phyloP scores from a whole-genome alignment of 768 basidiomycete species.

The Rhodocollybia butyracea region DNA sequence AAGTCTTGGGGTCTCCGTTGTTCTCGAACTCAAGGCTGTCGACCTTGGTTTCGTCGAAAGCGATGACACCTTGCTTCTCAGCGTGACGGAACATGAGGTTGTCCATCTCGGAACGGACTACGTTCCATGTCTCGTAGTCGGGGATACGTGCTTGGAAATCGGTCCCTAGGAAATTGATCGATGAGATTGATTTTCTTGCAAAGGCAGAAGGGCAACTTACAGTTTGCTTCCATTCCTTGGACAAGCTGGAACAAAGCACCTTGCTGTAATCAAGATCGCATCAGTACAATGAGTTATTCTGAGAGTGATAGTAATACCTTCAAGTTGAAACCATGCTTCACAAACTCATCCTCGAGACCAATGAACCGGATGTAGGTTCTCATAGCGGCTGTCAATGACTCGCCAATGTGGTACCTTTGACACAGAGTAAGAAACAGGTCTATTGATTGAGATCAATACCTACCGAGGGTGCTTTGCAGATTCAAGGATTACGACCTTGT shows the following conservation, averaged over 20 bases:
- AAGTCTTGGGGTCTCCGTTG: slow-evolving; percentile 16
- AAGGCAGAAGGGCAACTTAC: too few species aligned
- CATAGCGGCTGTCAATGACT: slow-evolving; percentile 57
- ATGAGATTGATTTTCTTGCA: too few species aligned
- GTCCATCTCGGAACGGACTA: slow-evolving; percentile 63
- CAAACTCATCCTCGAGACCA: slow-evolving; percentile 50
- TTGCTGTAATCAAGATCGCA: slow-evolving; percentile 43
- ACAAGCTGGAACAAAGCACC: slow-evolving; percentile 60
- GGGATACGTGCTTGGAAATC: slow-evolving; percentile 54
- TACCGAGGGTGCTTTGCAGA: slow-evolving; percentile 21
- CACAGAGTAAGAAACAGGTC: background rate
- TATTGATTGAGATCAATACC: background rate
- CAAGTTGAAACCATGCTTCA: slow-evolving; percentile 43
- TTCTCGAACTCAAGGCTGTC: slow-evolving; percentile 45
- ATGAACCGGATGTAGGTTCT: slow-evolving; percentile 60
- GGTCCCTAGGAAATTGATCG: slow-evolving; percentile 38
- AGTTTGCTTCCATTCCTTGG: slow-evolving; percentile 60
- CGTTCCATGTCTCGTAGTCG: slow-evolving; percentile 59
- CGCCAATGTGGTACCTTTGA: slow-evolving; percentile 54
- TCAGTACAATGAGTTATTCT: too few species aligned
- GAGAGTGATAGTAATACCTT: slow-evolving; percentile 38
- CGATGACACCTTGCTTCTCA: slow-evolving; percentile 44
- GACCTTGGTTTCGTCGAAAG: slow-evolving; percentile 55
- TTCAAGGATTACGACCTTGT: slow-evolving; percentile 25
- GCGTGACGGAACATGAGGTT: slow-evolving; percentile 55